phyloP scores from a whole-genome alignment of 2,329 filamentous ascomycete genomes.

The Cladosporium sphaerospermum region DNA sequence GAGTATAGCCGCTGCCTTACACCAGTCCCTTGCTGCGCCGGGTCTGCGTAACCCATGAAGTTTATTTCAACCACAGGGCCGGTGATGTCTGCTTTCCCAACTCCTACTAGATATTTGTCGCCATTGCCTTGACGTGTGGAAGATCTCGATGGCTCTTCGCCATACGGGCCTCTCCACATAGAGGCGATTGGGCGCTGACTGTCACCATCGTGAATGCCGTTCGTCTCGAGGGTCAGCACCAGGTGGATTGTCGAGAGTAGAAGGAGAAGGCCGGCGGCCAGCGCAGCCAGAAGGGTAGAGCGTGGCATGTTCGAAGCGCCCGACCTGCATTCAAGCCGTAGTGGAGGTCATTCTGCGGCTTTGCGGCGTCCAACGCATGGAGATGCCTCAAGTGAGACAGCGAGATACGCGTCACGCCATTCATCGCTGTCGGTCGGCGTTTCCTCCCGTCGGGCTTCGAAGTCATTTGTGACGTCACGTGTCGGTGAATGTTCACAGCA shows the following conservation, averaged over 20 bases:
- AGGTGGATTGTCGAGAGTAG: conserved; percentile 16
- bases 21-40: conserved; percentile 74
- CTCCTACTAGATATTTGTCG: conserved; percentile 55
- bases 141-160: not conserved
- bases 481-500: too few relatives aligned
- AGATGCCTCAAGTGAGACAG: too few relatives aligned
- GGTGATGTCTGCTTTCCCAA: conserved; percentile 67
- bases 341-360: not conserved
- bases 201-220: not conserved
- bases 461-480: too few relatives aligned
- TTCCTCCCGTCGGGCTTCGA: too few relatives aligned
- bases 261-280: conserved; percentile 18
- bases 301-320: not conserved
- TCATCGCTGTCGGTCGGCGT: too few relatives aligned
- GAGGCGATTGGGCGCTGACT: not conserved
- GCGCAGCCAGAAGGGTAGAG: conserved; percentile 5
- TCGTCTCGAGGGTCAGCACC: conserved; percentile 5
- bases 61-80: conserved; percentile 84
- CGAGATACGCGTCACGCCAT: too few relatives aligned
- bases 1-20: conserved; percentile 83
- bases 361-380: not conserved
- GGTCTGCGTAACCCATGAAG: conserved; percentile 85
- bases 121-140: conserved; percentile 9
- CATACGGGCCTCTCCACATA: not conserved
- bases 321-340: not conserved